Conservation (phyloP, 176 grass and related monocot genomes). For the Zoysia pacifica region DNA sequence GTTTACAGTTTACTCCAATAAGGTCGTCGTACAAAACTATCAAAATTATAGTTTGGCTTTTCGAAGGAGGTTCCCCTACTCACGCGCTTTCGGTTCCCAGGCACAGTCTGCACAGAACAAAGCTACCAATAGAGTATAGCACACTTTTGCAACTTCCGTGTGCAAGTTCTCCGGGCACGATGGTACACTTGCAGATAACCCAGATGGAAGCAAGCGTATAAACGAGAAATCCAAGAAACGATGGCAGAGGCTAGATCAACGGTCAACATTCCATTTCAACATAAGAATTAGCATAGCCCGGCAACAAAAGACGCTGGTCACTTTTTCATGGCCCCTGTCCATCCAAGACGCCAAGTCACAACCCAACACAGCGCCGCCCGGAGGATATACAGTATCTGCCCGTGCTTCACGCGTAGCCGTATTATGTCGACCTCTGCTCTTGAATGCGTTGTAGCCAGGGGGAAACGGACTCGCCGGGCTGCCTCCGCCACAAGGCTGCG, state of each 20-base stretch:
- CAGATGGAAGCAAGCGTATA: no score
- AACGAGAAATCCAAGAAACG: no score
- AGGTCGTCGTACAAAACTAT: not conserved
- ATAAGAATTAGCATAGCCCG: not conserved
- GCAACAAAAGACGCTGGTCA: conserved; percentile 1
- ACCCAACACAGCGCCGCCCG: not conserved
- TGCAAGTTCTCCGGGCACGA: no score
- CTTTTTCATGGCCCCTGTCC: conserved; percentile 38
- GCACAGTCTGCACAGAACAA: no score
- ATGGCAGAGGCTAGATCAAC: no score
- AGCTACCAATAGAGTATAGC: no score
- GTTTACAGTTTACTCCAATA: not conserved
- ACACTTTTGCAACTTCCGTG: no score
- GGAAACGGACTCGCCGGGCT: not conserved
- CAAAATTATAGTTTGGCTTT: no score
- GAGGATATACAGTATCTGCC: not conserved
- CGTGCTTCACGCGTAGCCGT: no score
- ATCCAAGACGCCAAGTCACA: conserved; percentile 14
- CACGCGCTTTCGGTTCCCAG: no score
- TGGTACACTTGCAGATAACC: no score
- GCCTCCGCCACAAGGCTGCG: not conserved
- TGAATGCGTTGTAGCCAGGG: not conserved
- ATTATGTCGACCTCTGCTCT: not conserved
- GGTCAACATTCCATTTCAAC: not conserved
- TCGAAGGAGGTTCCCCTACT: no score